A percentile compares a stretch with the other conserved stretches of the same genome.
These are phyloP conservation scores for Cardiospermum halicacabum DNA, from an alignment of 345 rosid species.

Conservation along the genomic window DNA sequence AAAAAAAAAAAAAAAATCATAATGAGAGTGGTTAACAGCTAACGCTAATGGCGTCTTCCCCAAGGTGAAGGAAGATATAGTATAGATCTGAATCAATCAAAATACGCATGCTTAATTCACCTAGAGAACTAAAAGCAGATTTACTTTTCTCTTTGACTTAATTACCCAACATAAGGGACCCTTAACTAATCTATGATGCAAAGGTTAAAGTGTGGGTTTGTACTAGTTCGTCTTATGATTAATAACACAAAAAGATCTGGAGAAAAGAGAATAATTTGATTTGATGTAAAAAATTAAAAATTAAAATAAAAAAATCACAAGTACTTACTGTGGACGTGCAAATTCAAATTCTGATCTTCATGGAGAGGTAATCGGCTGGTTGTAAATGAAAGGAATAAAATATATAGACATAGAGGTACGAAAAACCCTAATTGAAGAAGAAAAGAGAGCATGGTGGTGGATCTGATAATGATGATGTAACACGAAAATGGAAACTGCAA, in stretches of 20 bases:
- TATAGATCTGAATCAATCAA: constrained; percentile 11
- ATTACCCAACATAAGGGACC: constrained; percentile 10
- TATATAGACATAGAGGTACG: no score
- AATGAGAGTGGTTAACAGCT: constrained; percentile 10
- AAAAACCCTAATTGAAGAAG: constrained; percentile 22
- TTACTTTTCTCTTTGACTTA: neutral
- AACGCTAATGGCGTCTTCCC: neutral
- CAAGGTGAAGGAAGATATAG: no score
- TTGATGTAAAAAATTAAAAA: constrained; percentile 10
- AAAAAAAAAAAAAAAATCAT: neutral
- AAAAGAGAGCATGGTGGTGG: neutral
- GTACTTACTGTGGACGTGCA: neutral
- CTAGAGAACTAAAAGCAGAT: neutral
- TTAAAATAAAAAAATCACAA: no score
- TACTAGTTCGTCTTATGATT: constrained; percentile 5
- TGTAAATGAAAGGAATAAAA: neutral
- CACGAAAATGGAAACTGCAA: constrained; percentile 16
- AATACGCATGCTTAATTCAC: constrained; percentile 6
- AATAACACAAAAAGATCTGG: neutral
- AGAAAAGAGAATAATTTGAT: constrained; percentile 16
- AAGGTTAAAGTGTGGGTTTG: constrained; percentile 3
- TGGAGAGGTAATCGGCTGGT: neutral
- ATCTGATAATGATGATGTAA: constrained; percentile 4
- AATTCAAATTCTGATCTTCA: no score
- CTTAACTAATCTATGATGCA: constrained; percentile 2